phyloP scores from a whole-genome alignment of 2,329 filamentous ascomycete species.

The Calonectria honghensis region DNA sequence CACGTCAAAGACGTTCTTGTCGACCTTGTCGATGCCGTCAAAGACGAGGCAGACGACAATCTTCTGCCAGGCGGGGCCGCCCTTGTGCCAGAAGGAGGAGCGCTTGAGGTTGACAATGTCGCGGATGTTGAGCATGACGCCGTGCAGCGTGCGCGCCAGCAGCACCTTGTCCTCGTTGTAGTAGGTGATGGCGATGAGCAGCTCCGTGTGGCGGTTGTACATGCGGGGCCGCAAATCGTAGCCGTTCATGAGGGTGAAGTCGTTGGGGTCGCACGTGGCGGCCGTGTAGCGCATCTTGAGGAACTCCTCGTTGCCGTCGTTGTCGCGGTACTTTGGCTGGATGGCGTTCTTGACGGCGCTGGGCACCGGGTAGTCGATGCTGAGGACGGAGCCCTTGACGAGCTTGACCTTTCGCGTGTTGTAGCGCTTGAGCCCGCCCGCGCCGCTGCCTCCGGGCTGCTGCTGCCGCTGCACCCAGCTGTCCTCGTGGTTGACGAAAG shows the following conservation, averaged over 20 bases:
- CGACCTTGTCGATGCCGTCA: slow-evolving; percentile 52
- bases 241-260: slow-evolving; percentile 52
- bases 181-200: slow-evolving; percentile 53
- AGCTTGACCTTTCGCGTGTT: slow-evolving; percentile 53
- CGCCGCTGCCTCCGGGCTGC: slow-evolving; percentile 9
- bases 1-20: slow-evolving; percentile 53
- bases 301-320: slow-evolving; percentile 48
- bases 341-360: slow-evolving; percentile 54
- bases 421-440: slow-evolving; percentile 47
- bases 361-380: slow-evolving; percentile 53
- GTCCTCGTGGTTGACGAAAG: slow-evolving; percentile 49
- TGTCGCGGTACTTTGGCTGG: slow-evolving; percentile 48
- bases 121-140: slow-evolving; percentile 52
- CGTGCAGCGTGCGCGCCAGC: slow-evolving; percentile 51
- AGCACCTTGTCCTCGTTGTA: slow-evolving; percentile 55
- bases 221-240: slow-evolving; percentile 53
- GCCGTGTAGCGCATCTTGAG: slow-evolving; percentile 54
- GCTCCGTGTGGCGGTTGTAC: slow-evolving; percentile 54
- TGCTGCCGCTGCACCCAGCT: slow-evolving; percentile 53
- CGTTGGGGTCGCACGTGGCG: slow-evolving; percentile 53
- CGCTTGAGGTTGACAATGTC: slow-evolving; percentile 53
- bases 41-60: slow-evolving; percentile 54
- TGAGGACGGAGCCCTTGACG: slow-evolving; percentile 52
- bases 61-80: slow-evolving; percentile 53
- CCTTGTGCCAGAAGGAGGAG: slow-evolving; percentile 54